Conservation (phyloP, 805 yeast genomes). For the Candida xiaguanensis region DNA sequence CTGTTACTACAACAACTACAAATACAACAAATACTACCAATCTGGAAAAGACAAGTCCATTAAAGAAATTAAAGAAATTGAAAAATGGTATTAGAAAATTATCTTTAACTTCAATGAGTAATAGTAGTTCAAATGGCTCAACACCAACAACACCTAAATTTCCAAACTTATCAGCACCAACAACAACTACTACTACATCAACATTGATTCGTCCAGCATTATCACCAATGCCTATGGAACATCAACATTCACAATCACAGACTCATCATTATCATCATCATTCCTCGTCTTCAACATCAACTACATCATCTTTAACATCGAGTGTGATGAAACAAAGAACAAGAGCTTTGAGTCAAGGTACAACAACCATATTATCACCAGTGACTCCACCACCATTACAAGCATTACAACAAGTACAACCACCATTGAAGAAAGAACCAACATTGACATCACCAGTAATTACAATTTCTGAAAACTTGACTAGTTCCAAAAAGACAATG, state of each 20-base stretch:
- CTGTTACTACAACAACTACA: not conserved
- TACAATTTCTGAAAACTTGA: constrained; percentile 34
- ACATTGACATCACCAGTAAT: constrained; percentile 36
- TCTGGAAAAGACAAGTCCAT: constrained; percentile 17
- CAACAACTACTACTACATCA: not conserved
- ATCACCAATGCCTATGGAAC: not conserved
- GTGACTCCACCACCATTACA: constrained; percentile 34
- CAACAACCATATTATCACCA: constrained; percentile 21
- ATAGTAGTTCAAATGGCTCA: not conserved
- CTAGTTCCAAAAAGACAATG: constrained; percentile 23
- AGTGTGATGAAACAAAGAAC: constrained; percentile 6
- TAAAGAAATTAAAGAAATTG: constrained; percentile 33
- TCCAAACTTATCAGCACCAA: not conserved
- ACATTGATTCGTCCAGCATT: not conserved
- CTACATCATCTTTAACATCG: constrained; percentile 3
- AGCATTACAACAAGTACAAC: not conserved
- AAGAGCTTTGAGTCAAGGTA: constrained; percentile 10
- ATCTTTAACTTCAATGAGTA: constrained; percentile 17
- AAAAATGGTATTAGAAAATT: constrained; percentile 38
- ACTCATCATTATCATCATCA: constrained; percentile 7
- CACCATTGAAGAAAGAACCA: constrained; percentile 13
- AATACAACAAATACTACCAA: not conserved
- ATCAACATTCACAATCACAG: constrained; percentile 8
- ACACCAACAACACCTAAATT: constrained; percentile 8
- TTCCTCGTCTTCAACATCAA: constrained; percentile 6